Evolutionary conservation across 805 yeast species (phyloP), one percentile per base, ranked within the genome.

Genomic region (Ogataea minuta): DNA sequence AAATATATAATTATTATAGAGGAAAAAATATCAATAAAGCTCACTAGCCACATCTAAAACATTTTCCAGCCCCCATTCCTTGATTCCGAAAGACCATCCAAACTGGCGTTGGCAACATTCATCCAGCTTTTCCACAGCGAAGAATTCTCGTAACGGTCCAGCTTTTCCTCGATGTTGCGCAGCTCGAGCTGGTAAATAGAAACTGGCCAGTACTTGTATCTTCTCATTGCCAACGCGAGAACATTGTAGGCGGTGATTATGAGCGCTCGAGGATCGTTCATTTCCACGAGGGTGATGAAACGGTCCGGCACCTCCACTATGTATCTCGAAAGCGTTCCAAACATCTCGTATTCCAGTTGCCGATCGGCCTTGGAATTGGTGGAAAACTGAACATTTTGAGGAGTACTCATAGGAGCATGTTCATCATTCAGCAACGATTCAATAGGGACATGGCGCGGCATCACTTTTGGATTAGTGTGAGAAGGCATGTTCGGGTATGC

Each of bases 251-350:
- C 56, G 2, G 45, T 38, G 9, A 50, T 23, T 7, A 52, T 41
- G 23, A 52, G 39, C 1, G 53, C 53, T 11, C 54, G 45, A 5
- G 56, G 56, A 20, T 52, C 56, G n/a, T 36, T 33, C 23, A 36
- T 37, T 9, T 48, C 53, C 34, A 44, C 33, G 27, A 50, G 20
- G 2, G 44, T 50, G 3, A 47, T 35, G 16, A 49, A 50, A 26
- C 10, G 23, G 9, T 41, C 49, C 1, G 59, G 57, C n/a, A 52
- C 25, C 19, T 52, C 53, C 14, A 49, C 43, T 10, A 45, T 41
- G 41, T 43, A 53, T 10, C 59, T 35, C 2, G 52, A 44, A 16
- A 52, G 24, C 4, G 56, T 53, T 12, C 49, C 57, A 23, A 31
- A 40, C 57, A 54, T 53, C 17, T 52, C 58, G 23, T 31, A 44